Evolutionary conservation across 768 basidiomycete genomes (phyloP), one percentile per base, ranked within the genome.

Genomic region (Tricholoma hemisulphureum): DNA sequence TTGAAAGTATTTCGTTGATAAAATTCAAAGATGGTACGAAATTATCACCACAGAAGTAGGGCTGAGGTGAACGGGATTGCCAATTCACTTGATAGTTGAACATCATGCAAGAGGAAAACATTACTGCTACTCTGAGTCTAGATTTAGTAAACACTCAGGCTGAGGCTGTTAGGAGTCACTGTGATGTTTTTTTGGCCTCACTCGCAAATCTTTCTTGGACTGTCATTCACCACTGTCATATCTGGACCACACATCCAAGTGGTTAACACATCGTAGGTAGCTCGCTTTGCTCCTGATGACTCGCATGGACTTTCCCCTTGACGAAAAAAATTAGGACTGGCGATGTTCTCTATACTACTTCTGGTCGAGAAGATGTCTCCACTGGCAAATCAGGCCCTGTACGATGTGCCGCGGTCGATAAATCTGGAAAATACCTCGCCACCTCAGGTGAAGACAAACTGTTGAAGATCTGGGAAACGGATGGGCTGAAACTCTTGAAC

Each of bases 391-490:
- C 82, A 6, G 86, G 86, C 0, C 83, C 83, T 3, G 74, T 92
- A 45, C 77, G 83, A 51, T 87, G 83, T 62, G 80, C 81, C 16
- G 84, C 81, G 1, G 67, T 86, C 4, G 82, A 84, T 63, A 52
- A 60, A 6, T 69, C 70, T 0, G 75, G 71, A 54, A 69, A 60
- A 28, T 79, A 85, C 62, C 70, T 93, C 14, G 82, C 83, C 4
- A 88, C 88, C 2, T 73, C 78, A 0, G 86, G 83, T 7, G 94
- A 96, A 54, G 91, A 95, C 71, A 98, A 98, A 72, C 71, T 72
- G 53, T 74, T 98, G 63, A 87, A 82, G 61, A 77, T 96, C 9
- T 95, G 90, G 87, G 75, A 80, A 26, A 63, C 93, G 6, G 81
- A 82, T 2, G 72, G 74, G 0, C 68, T 90, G 60, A 74, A 77